phyloP scores from a whole-genome alignment of 495 filamentous ascomycete genomes.

The Aspergillus haitiensis region DNA sequence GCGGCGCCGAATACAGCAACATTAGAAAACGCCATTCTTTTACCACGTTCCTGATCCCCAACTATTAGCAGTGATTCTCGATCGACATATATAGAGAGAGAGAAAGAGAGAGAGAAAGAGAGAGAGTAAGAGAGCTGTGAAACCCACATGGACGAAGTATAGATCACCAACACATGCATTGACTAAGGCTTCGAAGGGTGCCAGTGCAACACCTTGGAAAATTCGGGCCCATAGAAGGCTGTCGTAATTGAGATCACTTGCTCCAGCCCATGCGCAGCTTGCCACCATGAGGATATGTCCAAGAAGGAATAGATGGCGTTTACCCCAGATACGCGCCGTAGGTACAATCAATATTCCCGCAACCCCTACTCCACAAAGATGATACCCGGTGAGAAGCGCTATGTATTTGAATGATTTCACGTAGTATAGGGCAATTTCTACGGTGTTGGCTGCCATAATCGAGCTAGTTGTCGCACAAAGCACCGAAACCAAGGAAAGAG shows the following conservation, averaged over 20 bases:
- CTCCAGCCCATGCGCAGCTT: constrained; percentile 79
- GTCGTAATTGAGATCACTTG: constrained; percentile 59
- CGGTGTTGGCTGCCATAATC: constrained; percentile 82
- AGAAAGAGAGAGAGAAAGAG: too few relatives aligned
- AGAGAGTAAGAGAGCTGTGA: not conserved
- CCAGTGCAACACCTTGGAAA: constrained; percentile 72
- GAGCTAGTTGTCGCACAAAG: constrained; percentile 79
- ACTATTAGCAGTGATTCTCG: constrained; percentile 15
- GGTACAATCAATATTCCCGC: constrained; percentile 83
- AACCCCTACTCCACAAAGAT: constrained; percentile 78
- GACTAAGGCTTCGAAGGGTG: constrained; percentile 74
- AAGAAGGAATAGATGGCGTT: constrained; percentile 82
- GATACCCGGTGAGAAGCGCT: constrained; percentile 84
- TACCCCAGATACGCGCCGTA: constrained; percentile 87
- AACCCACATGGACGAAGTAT: constrained; percentile 72
- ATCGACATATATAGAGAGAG: too few relatives aligned
- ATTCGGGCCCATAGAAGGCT: constrained; percentile 74
- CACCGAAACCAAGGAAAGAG: constrained; percentile 76
- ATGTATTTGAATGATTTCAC: constrained; percentile 62
- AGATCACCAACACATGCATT: constrained; percentile 77
- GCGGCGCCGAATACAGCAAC: constrained; percentile 87
- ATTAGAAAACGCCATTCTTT: constrained; percentile 87
- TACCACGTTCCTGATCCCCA: constrained; percentile 65
- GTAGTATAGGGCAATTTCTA: constrained; percentile 66
- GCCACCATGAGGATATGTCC: constrained; percentile 71